These are phyloP conservation scores for Begonia masoniana DNA, from an alignment of 306 rosid species.

Conservation along the genomic window DNA sequence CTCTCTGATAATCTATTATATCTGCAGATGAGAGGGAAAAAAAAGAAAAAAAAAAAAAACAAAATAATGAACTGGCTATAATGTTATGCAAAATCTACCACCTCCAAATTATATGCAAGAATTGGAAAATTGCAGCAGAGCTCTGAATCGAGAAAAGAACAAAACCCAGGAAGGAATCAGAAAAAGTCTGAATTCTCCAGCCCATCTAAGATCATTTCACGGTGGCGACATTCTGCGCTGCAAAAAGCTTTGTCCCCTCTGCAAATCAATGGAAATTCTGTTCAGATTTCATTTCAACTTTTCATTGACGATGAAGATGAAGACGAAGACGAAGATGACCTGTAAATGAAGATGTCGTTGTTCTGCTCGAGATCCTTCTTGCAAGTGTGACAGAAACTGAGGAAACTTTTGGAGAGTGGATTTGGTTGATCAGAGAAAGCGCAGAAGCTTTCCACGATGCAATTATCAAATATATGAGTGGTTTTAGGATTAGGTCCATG, in stretches of 20 bases:
- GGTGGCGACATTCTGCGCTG: constrained; percentile 57
- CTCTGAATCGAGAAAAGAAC: no score
- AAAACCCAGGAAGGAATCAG: no score
- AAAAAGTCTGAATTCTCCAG: no score
- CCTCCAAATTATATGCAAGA: no score
- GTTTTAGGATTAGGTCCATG: constrained; percentile 72
- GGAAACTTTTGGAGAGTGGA: constrained; percentile 35
- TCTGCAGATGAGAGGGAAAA: no score
- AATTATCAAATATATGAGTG: constrained; percentile 67
- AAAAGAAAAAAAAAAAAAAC: no score
- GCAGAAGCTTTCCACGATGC: constrained; percentile 43
- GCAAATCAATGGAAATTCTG: constrained; percentile 11
- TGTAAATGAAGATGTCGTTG: constrained; percentile 73
- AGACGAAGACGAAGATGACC: constrained; percentile 24
- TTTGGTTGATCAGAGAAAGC: constrained; percentile 18
- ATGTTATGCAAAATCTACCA: no score
- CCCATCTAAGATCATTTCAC: constrained; percentile 26
- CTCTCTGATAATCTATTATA: no score
- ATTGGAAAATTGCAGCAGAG: no score
- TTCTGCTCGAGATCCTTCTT: constrained; percentile 67
- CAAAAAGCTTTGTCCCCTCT: constrained; percentile 91
- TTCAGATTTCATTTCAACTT: constrained; percentile 9
- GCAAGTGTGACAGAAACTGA: constrained; percentile 74
- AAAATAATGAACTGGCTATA: no score
- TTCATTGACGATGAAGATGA: not conserved